Evolutionary conservation across 345 rosid genomes (phyloP).

Genomic region (Eucalyptus pauciflora): DNA sequence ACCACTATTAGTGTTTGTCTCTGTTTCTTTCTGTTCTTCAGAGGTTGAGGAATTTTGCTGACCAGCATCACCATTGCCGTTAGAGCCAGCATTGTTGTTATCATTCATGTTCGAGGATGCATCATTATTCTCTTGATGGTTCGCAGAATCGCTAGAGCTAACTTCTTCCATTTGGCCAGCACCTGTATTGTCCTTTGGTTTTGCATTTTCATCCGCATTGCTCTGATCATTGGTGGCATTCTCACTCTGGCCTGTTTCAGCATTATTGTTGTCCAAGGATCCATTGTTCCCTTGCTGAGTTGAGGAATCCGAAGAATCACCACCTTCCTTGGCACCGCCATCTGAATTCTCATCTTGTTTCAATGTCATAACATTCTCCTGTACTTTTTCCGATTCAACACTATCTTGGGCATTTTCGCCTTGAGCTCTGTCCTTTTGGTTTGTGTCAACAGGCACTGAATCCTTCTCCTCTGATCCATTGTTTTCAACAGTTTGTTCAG

Average conservation of each 20-base stretch:
- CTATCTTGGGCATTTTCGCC: not conserved
- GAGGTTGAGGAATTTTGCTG: slow-evolving; percentile 2
- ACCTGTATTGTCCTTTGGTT: not conserved
- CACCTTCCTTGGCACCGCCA: not conserved
- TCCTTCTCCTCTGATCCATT: not conserved
- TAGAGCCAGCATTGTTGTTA: not conserved
- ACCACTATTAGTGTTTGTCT: slow-evolving; percentile 1
- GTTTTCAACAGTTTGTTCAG: not conserved
- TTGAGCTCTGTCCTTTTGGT: not conserved
- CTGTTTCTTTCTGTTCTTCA: slow-evolving; percentile 12
- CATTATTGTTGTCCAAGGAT: not conserved
- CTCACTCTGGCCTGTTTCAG: slow-evolving; percentile 17
- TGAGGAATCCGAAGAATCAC: not conserved
- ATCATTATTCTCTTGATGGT: not conserved
- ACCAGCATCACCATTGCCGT: slow-evolving; percentile 1
- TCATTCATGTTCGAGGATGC: not conserved
- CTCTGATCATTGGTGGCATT: slow-evolving; percentile 4
- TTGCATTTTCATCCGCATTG: not conserved
- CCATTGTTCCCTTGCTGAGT: slow-evolving; percentile 3
- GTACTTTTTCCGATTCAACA: slow-evolving; percentile 5
- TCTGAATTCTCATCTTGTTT: not conserved
- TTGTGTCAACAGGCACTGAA: not conserved
- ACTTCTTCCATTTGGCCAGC: not conserved
- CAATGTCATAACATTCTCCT: not conserved
- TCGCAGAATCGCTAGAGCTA: not conserved